phyloP scores from a whole-genome alignment of 2,329 filamentous ascomycete genomes.

The Colletotrichum falcatum region DNA sequence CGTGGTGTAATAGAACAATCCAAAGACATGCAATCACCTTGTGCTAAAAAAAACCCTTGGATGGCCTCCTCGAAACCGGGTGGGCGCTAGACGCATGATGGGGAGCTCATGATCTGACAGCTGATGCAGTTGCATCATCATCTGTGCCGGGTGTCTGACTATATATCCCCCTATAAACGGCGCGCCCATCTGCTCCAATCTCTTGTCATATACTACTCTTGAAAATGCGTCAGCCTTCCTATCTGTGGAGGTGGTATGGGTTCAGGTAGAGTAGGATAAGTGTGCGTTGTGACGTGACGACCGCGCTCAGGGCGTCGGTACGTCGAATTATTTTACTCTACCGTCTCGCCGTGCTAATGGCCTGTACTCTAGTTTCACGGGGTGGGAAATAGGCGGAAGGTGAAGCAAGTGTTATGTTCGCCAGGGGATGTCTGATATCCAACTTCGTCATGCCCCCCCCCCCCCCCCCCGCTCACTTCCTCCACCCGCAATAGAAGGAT shows the following conservation, averaged over 20 bases:
- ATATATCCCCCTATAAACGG: not conserved
- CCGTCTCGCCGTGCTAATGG: not conserved
- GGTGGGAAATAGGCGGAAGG: not conserved
- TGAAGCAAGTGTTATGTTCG: not conserved
- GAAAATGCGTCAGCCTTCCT: no score
- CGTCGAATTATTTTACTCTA: not conserved
- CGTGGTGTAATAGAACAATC: not conserved
- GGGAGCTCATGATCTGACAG: not conserved
- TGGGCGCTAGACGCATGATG: slow-evolving; percentile 1
- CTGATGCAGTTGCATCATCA: not conserved
- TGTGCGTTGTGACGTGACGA: slow-evolving; percentile 21
- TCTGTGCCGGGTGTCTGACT: not conserved
- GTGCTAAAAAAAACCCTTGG: not conserved
- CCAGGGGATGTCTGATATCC: no score
- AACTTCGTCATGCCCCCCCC: no score
- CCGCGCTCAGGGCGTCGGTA: slow-evolving; percentile 1
- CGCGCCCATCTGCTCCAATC: not conserved
- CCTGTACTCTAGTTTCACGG: slow-evolving; percentile 13
- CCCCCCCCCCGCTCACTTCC: no score
- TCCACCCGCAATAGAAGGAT: not conserved
- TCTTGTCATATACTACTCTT: not conserved
- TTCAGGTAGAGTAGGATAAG: slow-evolving; percentile 19
- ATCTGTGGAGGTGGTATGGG: not conserved
- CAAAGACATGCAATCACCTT: not conserved
- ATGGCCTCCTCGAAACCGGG: not conserved